These are phyloP conservation scores for Purpureocillium lavendulum DNA, from an alignment of 2,329 filamentous ascomycete genomes.

Conservation along the genomic window DNA sequence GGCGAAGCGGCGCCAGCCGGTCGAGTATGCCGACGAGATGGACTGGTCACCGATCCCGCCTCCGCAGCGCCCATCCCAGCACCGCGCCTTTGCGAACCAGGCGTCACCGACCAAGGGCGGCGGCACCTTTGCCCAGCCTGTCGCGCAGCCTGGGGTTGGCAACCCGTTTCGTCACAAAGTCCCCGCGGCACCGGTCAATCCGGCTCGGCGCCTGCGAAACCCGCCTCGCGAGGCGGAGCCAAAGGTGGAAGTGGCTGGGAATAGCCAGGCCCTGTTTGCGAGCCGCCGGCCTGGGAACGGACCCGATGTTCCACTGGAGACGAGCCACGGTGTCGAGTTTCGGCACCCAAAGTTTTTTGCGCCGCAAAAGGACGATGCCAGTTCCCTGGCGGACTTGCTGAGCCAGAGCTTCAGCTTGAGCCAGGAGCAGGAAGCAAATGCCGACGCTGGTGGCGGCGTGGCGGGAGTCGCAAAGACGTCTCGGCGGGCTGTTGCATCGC, in stretches of 20 bases:
- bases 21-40: conserved; percentile 52
- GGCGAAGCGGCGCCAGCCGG: conserved; percentile 8
- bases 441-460: not conserved
- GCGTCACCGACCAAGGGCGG: conserved; percentile 29
- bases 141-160: conserved; percentile 28
- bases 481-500: no score
- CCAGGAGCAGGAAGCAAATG: conserved; percentile 14
- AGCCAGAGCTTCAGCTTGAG: conserved; percentile 33
- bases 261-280: conserved; percentile 41
- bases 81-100: conserved; percentile 45
- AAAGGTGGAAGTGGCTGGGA: conserved; percentile 33
- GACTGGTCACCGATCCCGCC: conserved; percentile 61
- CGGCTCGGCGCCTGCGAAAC: conserved; percentile 54
- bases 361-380: conserved; percentile 28
- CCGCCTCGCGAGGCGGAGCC: conserved; percentile 49
- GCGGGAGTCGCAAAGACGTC: no score
- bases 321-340: conserved; percentile 32
- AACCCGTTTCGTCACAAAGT: conserved; percentile 62
- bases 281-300: conserved; percentile 10
- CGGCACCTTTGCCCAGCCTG: conserved; percentile 36
- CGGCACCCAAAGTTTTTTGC: conserved; percentile 56
- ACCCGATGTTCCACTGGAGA: conserved; percentile 5
- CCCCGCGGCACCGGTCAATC: conserved; percentile 59
- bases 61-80: conserved; percentile 34
- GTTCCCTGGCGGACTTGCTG: conserved; percentile 35